A percentile compares a stretch with the other conserved stretches of the same genome.
Evolutionary conservation across 1,284 basidiomycete species (phyloP).

Genomic region (Vanrija pseudolonga): DNA sequence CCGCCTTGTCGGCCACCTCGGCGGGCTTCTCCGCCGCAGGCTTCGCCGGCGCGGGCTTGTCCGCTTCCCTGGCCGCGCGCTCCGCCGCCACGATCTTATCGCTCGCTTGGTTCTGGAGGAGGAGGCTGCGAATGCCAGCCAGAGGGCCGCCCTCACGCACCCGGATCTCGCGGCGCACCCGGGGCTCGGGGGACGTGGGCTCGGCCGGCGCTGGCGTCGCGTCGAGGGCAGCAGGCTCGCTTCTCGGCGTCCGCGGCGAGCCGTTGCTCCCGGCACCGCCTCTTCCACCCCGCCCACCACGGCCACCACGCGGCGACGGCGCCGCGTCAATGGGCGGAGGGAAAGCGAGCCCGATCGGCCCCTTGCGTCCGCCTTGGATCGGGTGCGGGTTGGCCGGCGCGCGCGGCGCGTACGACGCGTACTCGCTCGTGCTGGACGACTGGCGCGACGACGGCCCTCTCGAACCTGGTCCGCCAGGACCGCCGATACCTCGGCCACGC

Average conservation of each 20-base stretch:
- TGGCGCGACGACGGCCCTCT: neutral
- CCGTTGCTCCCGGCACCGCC: too few relatives aligned
- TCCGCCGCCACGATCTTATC: neutral
- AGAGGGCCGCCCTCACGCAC: conserved; percentile 27
- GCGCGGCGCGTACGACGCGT: neutral
- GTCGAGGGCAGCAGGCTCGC: neutral
- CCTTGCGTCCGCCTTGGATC: conserved; percentile 34
- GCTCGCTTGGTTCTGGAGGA: conserved; percentile 25
- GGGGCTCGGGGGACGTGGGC: conserved; percentile 8
- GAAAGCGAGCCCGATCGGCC: conserved; percentile 34
- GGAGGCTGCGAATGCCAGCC: conserved; percentile 30
- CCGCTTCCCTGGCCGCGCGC: too few relatives aligned
- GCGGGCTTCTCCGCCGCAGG: too few relatives aligned
- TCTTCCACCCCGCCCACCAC: neutral
- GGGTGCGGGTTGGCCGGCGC: conserved; percentile 25
- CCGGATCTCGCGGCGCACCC: conserved; percentile 32
- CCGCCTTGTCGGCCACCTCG: too few relatives aligned
- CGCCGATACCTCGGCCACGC: neutral
- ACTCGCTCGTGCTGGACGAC: neutral
- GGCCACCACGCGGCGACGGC: neutral
- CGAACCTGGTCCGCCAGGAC: neutral
- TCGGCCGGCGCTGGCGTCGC: neutral
- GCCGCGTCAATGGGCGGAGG: conserved; percentile 29
- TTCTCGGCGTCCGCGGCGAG: neutral
- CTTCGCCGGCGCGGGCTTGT: too few relatives aligned